A percentile compares a stretch with the other conserved stretches of the same genome.
Evolutionary conservation across 441 rosid genomes (phyloP).

Genomic region (Adansonia madagascariensis): DNA sequence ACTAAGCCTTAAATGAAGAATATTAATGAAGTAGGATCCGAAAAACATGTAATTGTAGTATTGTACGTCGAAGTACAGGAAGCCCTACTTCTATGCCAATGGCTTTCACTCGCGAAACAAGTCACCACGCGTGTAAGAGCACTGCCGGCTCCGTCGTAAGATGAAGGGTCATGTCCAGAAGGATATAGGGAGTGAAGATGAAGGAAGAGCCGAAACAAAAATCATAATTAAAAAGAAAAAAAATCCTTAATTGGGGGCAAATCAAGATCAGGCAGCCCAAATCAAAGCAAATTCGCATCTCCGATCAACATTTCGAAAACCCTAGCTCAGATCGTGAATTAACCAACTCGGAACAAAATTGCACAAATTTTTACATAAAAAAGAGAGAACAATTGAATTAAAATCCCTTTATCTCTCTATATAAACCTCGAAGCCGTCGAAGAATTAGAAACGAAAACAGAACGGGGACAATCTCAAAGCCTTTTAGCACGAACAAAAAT

Average conservation of each 20-base stretch:
- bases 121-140: background rate
- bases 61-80: background rate
- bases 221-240: no score
- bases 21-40: background rate
- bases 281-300: constrained; percentile 47
- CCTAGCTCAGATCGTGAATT: constrained; percentile 46
- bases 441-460: constrained; percentile 13
- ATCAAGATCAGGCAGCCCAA: constrained; percentile 53
- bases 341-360: constrained; percentile 23
- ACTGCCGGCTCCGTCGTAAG: background rate
- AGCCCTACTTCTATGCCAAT: background rate
- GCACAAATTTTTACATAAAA: background rate
- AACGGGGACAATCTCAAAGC: constrained; percentile 41
- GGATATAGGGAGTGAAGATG: background rate
- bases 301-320: constrained; percentile 57
- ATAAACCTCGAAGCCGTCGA: constrained; percentile 38
- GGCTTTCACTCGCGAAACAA: background rate
- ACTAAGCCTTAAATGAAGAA: background rate
- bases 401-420: constrained; percentile 29
- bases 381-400: background rate
- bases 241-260: background rate
- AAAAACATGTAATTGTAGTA: background rate
- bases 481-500: constrained; percentile 17
- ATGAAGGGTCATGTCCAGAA: background rate
- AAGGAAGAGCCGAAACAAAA: background rate